Percentiles rank a stretch among this genome's conserved stretches.
phyloP scores from a whole-genome alignment of 2,329 filamentous ascomycete genomes.

The Paraphoma chrysanthemicola region DNA sequence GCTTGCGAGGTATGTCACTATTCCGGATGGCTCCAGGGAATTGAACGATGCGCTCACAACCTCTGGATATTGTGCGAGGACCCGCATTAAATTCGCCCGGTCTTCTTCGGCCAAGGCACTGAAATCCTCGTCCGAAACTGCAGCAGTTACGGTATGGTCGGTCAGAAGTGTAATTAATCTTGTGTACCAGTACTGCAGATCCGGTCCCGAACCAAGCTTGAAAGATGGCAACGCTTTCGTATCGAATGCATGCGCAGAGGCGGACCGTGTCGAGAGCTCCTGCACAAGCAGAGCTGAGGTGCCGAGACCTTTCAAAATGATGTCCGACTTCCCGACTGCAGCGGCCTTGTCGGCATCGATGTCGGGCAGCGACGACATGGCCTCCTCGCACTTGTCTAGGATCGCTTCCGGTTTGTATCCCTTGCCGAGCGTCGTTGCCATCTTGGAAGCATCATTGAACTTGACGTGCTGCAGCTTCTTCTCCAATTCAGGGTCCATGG shows the following conservation, averaged over 20 bases:
- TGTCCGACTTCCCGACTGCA: conserved; percentile 21
- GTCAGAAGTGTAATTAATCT: conserved; percentile 27
- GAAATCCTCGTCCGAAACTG: conserved; percentile 32
- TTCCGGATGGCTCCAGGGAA: conserved; percentile 34
- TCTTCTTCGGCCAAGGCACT: conserved; percentile 31
- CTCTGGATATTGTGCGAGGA: conserved; percentile 41
- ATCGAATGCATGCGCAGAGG: conserved; percentile 34
- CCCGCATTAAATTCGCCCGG: conserved; percentile 31
- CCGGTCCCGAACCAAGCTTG: conserved; percentile 35
- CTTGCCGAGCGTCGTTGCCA: conserved; percentile 58
- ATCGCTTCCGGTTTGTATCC: conserved; percentile 74
- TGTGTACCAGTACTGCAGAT: conserved; percentile 41
- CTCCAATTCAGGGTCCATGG: conserved; percentile 73
- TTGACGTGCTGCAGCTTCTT: conserved; percentile 76
- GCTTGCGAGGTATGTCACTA: conserved; percentile 36
- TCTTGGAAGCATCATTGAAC: conserved; percentile 70
- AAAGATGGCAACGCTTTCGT: conserved; percentile 31
- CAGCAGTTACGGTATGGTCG: conserved; percentile 5
- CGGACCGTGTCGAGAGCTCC: conserved; percentile 33
- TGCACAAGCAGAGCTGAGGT: conserved; percentile 35
- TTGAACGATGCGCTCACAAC: conserved; percentile 31
- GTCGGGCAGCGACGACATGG: conserved; percentile 20
- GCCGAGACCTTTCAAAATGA: conserved; percentile 18
- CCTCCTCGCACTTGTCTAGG: conserved; percentile 55
- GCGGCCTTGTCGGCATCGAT: conserved; percentile 25